These are phyloP conservation scores for Globisporangium iwayamae DNA, from an alignment of 352 stramenopile species.

Conservation along the genomic window DNA sequence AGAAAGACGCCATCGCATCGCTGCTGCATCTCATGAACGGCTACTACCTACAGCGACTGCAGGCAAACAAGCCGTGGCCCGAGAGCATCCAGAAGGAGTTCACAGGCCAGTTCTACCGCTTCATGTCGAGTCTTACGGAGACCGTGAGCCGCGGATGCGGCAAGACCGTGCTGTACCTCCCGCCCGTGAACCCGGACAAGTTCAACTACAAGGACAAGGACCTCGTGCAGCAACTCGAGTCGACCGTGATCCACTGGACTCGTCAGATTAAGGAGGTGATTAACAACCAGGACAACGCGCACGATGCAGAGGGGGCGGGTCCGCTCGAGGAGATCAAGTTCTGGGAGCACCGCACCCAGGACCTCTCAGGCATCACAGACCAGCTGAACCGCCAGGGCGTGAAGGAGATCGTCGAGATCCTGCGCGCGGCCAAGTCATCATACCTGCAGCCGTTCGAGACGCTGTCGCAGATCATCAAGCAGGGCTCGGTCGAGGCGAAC, in stretches of 20 bases:
- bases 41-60: conserved; percentile 77
- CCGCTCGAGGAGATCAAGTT: conserved; percentile 96
- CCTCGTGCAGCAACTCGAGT: conserved; percentile 94
- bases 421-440: conserved; percentile 88
- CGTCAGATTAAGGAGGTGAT: conserved; percentile 97
- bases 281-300: conserved; percentile 93
- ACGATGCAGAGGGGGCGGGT: conserved; percentile 87
- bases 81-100: conserved; percentile 95
- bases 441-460: conserved; percentile 93
- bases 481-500: conserved; percentile 89
- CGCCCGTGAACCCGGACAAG: conserved; percentile 74
- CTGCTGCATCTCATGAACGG: conserved; percentile 84
- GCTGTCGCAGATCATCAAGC: conserved; percentile 91
- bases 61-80: conserved; percentile 83
- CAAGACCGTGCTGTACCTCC: conserved; percentile 94
- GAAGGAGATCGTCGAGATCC: conserved; percentile 87
- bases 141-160: conserved; percentile 87
- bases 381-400: conserved; percentile 91
- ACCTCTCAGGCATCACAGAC: conserved; percentile 92
- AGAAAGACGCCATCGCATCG: conserved; percentile 74
- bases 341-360: conserved; percentile 90
- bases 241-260: conserved; percentile 96
- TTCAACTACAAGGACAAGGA: conserved; percentile 93
- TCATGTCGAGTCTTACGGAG: conserved; percentile 95
- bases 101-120: conserved; percentile 91